Base-by-base conservation (phyloP, 1,284 basidiomycete genomes). In the Cryptococcus neoformans region DNA sequence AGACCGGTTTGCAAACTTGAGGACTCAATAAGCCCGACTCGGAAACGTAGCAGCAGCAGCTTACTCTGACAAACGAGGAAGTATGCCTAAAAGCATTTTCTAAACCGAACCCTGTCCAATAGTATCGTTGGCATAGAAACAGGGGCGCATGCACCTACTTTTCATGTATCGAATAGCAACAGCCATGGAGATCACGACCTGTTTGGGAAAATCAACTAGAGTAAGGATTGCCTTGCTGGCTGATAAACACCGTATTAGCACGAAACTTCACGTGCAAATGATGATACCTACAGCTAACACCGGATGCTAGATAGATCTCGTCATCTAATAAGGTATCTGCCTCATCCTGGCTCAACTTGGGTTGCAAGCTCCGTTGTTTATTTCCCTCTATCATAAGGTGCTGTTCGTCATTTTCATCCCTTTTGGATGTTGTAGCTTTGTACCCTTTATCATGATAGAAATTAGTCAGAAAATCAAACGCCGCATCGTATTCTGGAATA, bases 81-180 rank as follows among this genome's bases (percentile, higher is more conserved):
- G 87, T 85, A 67, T 89, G 86, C 7, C 85, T 69, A 60, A 94
- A 84, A 4, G 86, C 84, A 61, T 89, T 86, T 21, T 88, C 86
- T 40, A 96, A 82, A 37, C 82, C 82, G 76, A 93, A 96, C 0
- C 81, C 80, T 77, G 51, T 11, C 21, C 44, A 34, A 53, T 39
- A 56, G 17, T 46, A 28, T 28, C 17, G 34, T 28, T 47, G 14
- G 46, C 9, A 44, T 44, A n/a, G 9, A 28, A 28, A 28, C 40
- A 41, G 7, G 17, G 44, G 11, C 7, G 8, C 16, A 3, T 62
- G 28, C 28, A 28, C 68, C 39, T 41, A 76, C 76, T 59, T 11
- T 83, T 82, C 12, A 98, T 84, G 71, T 98, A 85, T 51, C 85
- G 78, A 58, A 96, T 84, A 8, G 86, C 81, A 57, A 89, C 85